A percentile compares a stretch with the other conserved stretches of the same genome.
These are phyloP conservation scores for Auxenochlorella pyrenoidosa DNA, from an alignment of 139 green algal species.

Conservation along the genomic window DNA sequence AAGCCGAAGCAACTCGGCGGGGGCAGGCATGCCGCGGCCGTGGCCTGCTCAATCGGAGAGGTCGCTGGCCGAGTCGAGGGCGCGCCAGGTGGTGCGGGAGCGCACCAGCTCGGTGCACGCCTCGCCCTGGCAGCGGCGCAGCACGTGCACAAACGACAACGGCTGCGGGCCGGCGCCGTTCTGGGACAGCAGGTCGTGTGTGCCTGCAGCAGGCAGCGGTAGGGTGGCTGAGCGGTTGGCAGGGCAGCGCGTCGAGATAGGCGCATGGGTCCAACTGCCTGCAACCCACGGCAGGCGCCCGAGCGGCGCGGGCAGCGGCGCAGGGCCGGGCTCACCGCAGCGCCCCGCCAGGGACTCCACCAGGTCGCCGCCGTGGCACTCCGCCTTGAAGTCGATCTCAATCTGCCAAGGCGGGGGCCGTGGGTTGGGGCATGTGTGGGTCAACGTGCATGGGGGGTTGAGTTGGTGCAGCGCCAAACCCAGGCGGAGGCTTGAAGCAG, in stretches of 20 bases:
- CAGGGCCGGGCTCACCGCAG: neutral
- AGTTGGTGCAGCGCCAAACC: neutral
- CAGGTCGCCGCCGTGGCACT: slow-evolving; percentile 81
- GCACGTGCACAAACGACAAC: slow-evolving; percentile 59
- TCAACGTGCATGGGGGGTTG: neutral
- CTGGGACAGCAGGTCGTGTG: neutral
- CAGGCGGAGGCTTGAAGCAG: neutral
- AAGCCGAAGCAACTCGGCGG: no score
- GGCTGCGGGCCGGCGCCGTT: slow-evolving; percentile 28
- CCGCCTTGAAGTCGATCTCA: slow-evolving; percentile 91
- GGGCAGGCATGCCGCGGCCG: no score
- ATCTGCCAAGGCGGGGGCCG: slow-evolving; percentile 55
- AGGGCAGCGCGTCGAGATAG: no score
- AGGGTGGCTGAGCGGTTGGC: no score
- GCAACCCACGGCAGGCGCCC: no score
- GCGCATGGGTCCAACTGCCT: no score
- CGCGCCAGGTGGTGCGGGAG: slow-evolving; percentile 72
- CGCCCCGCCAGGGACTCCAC: slow-evolving; percentile 24
- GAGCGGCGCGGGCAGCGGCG: neutral
- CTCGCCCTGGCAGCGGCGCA: slow-evolving; percentile 61
- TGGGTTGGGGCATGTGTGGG: no score
- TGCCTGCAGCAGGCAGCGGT: neutral
- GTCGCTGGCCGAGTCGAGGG: neutral
- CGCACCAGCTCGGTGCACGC: slow-evolving; percentile 78
- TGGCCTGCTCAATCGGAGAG: no score